A percentile compares a stretch with the other conserved stretches of the same genome.
Conservation (phyloP, 495 filamentous ascomycete species). For the Copromyces sp. region DNA sequence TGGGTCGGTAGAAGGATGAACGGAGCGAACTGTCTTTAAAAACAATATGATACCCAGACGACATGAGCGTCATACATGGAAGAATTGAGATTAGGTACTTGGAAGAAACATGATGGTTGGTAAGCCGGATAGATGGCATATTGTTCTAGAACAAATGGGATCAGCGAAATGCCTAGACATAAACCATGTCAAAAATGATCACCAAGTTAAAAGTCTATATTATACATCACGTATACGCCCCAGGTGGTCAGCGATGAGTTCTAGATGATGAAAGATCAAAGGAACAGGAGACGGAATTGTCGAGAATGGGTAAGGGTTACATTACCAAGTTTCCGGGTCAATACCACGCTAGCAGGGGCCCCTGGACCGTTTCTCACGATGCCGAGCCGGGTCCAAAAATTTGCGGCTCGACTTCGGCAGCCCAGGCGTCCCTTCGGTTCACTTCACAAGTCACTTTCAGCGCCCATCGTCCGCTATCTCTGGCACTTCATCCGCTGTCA, state of each 20-base stretch:
- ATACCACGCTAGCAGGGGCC: slow-evolving; percentile 13
- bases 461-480: neutral
- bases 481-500: neutral
- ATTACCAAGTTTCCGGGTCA: slow-evolving; percentile 5
- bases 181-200: neutral
- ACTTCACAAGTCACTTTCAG: neutral
- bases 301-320: neutral
- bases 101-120: neutral
- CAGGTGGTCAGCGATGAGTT: neutral
- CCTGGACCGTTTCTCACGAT: neutral
- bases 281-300: neutral
- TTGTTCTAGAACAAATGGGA: neutral
- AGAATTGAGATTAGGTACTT: neutral
- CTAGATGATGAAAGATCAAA: neutral
- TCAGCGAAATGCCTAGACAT: neutral
- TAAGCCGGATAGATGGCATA: neutral
- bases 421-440: neutral
- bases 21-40: neutral
- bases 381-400: neutral
- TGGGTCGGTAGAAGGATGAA: neutral
- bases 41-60: slow-evolving; percentile 10
- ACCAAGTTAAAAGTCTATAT: neutral
- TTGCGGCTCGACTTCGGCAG: neutral
- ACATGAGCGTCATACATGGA: neutral
- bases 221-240: neutral